Base-by-base conservation (phyloP, 139 green algal species). In the Yamagishiella unicocca region DNA sequence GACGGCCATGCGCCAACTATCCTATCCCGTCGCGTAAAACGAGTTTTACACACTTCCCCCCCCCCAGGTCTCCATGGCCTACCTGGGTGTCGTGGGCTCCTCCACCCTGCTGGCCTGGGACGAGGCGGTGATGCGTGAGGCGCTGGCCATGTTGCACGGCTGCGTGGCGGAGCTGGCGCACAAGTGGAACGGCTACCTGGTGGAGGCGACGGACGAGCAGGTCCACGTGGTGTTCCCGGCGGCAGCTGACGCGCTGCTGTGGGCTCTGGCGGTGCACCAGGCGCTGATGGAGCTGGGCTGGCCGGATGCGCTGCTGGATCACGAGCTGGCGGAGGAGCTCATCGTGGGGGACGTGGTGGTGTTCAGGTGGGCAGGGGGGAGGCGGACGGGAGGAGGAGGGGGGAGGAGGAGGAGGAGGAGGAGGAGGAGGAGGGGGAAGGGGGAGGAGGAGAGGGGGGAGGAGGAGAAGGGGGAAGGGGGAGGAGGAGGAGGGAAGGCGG, bases 241-340 rank as follows among this genome's bases (percentile, higher is more conserved):
- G 29, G 74, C 89, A 9, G 40, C 77, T 0, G 74, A 86, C 42
- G 79, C 89, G 33, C 43, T 92, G 43, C 45, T 89, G 58, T 92
- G 79, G 67, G 37, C 66, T 4, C 76, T 92, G 68, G 64, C 46
- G 9, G 58, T 88, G 40, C 88, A 89, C 50, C 55, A 87, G 61
- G 33, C 53, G 22, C 31, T 83, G 12, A 83, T 90, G 77, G 78
- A 86, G 53, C 35, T 76, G 31, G 33, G 27, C 12, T 90, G 87
- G 87, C 71, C 87, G 17, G 66, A 81, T 0, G 71, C 73, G 58
- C 72, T 90, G 45, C 70, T 88, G 35, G 87, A 88, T 19, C 87
- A 90, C 43, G 79, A 90, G 79, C 71, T 90, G 79, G 67, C 58
- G 21, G 87, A 90, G 80, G 80, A 87, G 80, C 80, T 90, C 21